Evolutionary conservation across 106 monocot genomes (phyloP), one percentile per base, ranked within the genome.

Genomic region (Dendrobium huoshanense): DNA sequence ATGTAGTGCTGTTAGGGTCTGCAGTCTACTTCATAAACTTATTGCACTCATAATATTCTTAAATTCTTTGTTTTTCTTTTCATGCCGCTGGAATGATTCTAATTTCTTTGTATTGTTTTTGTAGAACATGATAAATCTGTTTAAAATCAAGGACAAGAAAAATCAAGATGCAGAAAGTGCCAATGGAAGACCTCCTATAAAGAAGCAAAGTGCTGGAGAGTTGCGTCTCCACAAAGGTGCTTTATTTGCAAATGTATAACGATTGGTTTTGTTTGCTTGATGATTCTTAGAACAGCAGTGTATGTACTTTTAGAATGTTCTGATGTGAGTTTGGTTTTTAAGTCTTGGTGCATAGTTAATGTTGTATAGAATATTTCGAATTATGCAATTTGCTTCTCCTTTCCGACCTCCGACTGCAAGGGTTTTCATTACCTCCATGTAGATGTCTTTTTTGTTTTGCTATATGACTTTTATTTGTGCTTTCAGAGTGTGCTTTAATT

Each of bases 121-220:
- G 43, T 78, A 80, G 80, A 86, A 43, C 49, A 90, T 93, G 90
- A 88, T 93, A 80, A 93, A 85, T 33, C 92, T 93, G 58, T 90
- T 90, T 64, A 93, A 90, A 81, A 88, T 90, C 78, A 93, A 93
- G 83, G 90, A 86, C 31, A 82, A 93, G 77, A 85, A 86, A 80
- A 83, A 64, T 75, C 87, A 87, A 47, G 87, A 93, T 17, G 85
- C 85, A 55, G 87, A 83, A 79, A 93, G 87, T 82, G 82, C 87
- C 49, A 80, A 49, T 79, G 88, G 85, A 87, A 93, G 80, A 56
- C 73, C 85, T 77, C 76, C 78, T 80, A 82, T 83, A 15, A 93
- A 93, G 80, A 93, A 91, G 78, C 93, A 91, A 79, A 87, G 82
- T 87, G 88, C 93, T 9, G 91, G 93, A 49, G 91, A 93, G 72